Percentiles rank a stretch among this genome's conserved stretches.
phyloP scores from a whole-genome alignment of 176 grass and related monocot genomes.

The Coix lacrymajobi region DNA sequence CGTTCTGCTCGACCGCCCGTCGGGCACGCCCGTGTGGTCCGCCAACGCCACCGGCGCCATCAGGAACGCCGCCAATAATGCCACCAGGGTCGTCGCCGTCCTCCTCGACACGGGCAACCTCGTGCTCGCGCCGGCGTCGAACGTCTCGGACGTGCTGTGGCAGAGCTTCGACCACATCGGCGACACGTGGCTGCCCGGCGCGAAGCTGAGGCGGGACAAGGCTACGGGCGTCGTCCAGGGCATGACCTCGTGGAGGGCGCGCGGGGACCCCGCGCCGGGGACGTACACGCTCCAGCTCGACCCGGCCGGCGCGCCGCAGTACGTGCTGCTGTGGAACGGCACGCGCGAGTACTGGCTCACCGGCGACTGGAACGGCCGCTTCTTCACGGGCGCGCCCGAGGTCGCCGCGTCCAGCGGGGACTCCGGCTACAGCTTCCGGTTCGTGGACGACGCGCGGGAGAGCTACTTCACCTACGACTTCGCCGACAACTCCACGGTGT shows the following conservation, averaged over 20 bases:
- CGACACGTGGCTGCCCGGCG: slow-evolving; percentile 47
- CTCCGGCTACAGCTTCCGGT: slow-evolving; percentile 25
- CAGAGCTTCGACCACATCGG: slow-evolving; percentile 49
- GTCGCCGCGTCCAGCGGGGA: neutral
- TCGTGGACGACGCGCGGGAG: slow-evolving; percentile 14
- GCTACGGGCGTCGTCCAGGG: slow-evolving; percentile 6
- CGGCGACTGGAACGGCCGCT: slow-evolving; percentile 13
- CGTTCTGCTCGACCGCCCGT: slow-evolving; percentile 1
- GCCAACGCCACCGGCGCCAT: neutral
- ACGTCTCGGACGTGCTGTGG: slow-evolving; percentile 24
- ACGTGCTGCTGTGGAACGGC: slow-evolving; percentile 17
- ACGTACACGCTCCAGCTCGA: slow-evolving; percentile 33
- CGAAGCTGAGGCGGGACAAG: slow-evolving; percentile 41
- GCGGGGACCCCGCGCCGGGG: slow-evolving; percentile 25
- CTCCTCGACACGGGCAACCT: slow-evolving; percentile 39
- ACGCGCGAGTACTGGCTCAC: slow-evolving; percentile 22
- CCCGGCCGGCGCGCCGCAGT: slow-evolving; percentile 27
- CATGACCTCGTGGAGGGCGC: slow-evolving; percentile 27
- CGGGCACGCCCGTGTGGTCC: slow-evolving; percentile 26
- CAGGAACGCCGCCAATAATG: neutral
- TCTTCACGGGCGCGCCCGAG: slow-evolving; percentile 32
- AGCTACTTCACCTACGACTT: slow-evolving; percentile 40
- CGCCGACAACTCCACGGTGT: slow-evolving; percentile 8
- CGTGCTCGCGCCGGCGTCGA: slow-evolving; percentile 9
- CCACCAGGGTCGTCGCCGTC: neutral